A percentile compares a stretch with the other conserved stretches of the same genome.
These are phyloP conservation scores for Teratosphaeria epicoccoides DNA, from an alignment of 2,329 filamentous ascomycete species.

Conservation along the genomic window DNA sequence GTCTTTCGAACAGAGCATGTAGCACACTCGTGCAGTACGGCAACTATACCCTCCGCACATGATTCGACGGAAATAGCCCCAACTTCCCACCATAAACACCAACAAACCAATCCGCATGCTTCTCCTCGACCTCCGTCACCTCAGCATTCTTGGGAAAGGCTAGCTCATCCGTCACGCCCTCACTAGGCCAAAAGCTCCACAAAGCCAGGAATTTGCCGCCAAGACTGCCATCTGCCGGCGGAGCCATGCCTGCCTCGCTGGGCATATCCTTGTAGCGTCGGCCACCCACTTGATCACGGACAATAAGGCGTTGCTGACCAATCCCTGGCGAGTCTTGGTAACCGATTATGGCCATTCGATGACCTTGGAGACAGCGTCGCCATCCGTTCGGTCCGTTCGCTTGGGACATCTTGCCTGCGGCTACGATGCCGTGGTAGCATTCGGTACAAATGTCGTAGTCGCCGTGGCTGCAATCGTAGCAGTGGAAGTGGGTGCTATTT, in stretches of 20 bases:
- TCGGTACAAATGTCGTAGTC: conserved; percentile 76
- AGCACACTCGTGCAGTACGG: neutral
- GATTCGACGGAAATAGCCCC: conserved; percentile 71
- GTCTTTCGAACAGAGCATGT: neutral
- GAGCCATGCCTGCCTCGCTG: conserved; percentile 31
- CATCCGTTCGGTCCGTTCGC: conserved; percentile 74
- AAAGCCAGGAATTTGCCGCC: conserved; percentile 54
- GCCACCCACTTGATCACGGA: conserved; percentile 69
- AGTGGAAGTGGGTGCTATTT: conserved; percentile 64
- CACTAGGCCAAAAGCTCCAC: conserved; percentile 69
- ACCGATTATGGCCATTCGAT: conserved; percentile 72
- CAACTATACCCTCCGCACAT: conserved; percentile 42
- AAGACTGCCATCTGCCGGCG: conserved; percentile 63
- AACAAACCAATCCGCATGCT: conserved; percentile 85
- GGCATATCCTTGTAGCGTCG: conserved; percentile 47
- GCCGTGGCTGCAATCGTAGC: conserved; percentile 63
- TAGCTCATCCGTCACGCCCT: conserved; percentile 60
- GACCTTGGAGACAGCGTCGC: conserved; percentile 68
- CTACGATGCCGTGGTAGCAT: conserved; percentile 63
- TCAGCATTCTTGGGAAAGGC: conserved; percentile 75
- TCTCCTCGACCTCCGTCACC: conserved; percentile 68
- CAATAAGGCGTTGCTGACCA: conserved; percentile 56
- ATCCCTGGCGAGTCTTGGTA: conserved; percentile 55
- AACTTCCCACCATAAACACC: conserved; percentile 72
- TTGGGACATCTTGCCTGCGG: conserved; percentile 52